Conservation (phyloP, 768 basidiomycete genomes). For the Atractiella rhizophila region DNA sequence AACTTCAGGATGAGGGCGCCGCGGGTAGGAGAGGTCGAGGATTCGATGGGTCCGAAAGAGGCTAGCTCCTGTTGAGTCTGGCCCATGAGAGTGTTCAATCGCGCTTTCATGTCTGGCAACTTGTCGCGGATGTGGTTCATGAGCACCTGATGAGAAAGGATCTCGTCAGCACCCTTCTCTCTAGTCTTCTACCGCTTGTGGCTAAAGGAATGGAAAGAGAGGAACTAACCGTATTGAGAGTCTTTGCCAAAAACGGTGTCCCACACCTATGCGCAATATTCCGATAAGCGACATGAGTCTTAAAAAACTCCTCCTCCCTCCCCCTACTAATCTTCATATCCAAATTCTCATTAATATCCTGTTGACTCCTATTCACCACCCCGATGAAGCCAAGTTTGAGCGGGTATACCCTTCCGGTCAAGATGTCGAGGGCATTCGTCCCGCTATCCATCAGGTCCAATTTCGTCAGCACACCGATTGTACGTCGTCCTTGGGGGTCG, state of each 20-base stretch:
- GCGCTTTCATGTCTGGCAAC: conserved; percentile 96
- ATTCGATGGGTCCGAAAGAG: conserved; percentile 77
- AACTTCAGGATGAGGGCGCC: conserved; percentile 71
- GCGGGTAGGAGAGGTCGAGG: conserved; percentile 68
- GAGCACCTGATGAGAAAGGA: conserved; percentile 32
- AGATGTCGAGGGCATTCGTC: conserved; percentile 84
- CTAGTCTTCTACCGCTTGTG: conserved; percentile 15
- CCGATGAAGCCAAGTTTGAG: conserved; percentile 96
- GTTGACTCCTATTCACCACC: conserved; percentile 88
- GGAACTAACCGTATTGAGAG: conserved; percentile 55
- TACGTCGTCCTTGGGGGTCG: conserved; percentile 84
- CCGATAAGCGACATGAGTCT: conserved; percentile 62
- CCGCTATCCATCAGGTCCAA: conserved; percentile 98
- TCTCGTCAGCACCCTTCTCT: background rate
- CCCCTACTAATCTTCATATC: conserved; percentile 60
- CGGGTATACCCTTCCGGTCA: conserved; percentile 90
- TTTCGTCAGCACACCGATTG: conserved; percentile 88
- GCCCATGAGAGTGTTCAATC: conserved; percentile 88
- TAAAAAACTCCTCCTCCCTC: conserved; percentile 75
- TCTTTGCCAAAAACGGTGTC: conserved; percentile 80
- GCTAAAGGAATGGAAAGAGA: background rate
- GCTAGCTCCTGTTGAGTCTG: conserved; percentile 96
- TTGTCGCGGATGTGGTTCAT: conserved; percentile 97
- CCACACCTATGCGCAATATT: conserved; percentile 94
- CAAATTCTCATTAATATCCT: conserved; percentile 76